These are phyloP conservation scores for Xylaria sp. DNA, from an alignment of 2,329 filamentous ascomycete species.

Conservation along the genomic window DNA sequence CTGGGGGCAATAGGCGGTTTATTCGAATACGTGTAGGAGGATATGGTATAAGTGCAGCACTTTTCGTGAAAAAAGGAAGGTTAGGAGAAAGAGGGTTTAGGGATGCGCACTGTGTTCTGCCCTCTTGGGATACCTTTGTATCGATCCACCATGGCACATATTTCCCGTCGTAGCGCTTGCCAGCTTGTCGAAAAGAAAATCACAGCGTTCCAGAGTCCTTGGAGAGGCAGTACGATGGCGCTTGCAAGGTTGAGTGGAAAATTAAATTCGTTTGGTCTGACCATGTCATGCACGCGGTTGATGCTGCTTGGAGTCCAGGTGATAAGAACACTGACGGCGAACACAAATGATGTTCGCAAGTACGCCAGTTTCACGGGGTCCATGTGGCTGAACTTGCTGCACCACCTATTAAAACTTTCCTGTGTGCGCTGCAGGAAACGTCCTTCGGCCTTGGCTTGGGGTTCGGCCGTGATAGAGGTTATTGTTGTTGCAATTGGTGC, in stretches of 20 bases:
- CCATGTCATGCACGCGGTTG: conserved; percentile 74
- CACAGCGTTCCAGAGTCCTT: conserved; percentile 80
- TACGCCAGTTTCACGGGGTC: conserved; percentile 67
- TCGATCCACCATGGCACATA: conserved; percentile 26
- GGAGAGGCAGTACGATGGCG: conserved; percentile 74
- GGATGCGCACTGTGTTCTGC: conserved; percentile 20
- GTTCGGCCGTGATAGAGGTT: conserved; percentile 42
- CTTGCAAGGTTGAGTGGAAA: conserved; percentile 73
- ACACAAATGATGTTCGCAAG: conserved; percentile 65
- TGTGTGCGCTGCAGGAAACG: conserved; percentile 26
- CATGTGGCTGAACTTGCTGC: conserved; percentile 46
- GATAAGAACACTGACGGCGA: conserved; percentile 64
- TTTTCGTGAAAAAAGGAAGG: too few species aligned
- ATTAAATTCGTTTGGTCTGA: conserved; percentile 55
- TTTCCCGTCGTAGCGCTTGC: conserved; percentile 46
- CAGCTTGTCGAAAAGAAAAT: conserved; percentile 75
- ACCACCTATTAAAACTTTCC: conserved; percentile 34
- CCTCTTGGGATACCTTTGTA: conserved; percentile 38
- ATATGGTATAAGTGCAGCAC: too few species aligned
- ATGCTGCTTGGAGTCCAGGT: conserved; percentile 72
- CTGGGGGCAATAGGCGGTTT: too few species aligned
- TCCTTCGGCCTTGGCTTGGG: conserved; percentile 20
- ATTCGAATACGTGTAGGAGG: background rate
- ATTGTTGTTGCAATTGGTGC: conserved; percentile 36
- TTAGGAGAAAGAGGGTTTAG: background rate